Evolutionary conservation across 2,329 filamentous ascomycete genomes (phyloP), one percentile per base, ranked within the genome.

Genomic region (Bretziella fagacearum): DNA sequence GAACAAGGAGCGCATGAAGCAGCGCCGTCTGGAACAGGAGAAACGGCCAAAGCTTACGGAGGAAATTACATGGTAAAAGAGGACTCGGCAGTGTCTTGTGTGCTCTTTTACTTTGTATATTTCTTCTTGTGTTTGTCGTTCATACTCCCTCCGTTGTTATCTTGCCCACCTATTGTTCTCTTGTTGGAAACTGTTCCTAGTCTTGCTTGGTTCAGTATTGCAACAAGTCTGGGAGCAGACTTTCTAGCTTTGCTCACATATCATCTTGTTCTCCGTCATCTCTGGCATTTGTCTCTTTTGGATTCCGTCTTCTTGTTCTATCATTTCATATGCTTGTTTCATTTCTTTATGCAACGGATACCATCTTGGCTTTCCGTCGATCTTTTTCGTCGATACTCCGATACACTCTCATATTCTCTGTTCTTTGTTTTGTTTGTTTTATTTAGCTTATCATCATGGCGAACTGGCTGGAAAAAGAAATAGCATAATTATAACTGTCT

Each of bases 1-100:
- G 58, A 64, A 64, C 60, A 65, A 65, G 62, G 54, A 56, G 48
- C 53, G 53, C 41, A 51, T 54, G 44, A 59, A 61, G 53, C 58
- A 59, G 56, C 63, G 64, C 55, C 61, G 77, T 70, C 70, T 77
- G 62, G 73, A 85, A 65, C 84, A 89, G 58, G 59, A 63, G 56
- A 65, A 65, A 61, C 54, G 63, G 53, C 58, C 56, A 50, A 56
- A 56, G 39, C 54, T 67, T 36, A 63, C 63, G 51, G 62, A 66
- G 58, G 61, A 65, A 50, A 55, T 66, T 49, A 57, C 58, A n/a
- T 66, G 65, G 63, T 66, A 58, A 55, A 35, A 4, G 37, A 37
- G 47, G 15, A 40, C 22, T 11, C n/a, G 23, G 17, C 22, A 49
- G 26, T 42, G n/a, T 41, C 10, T 49, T 33, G 32, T 44, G 33